Evolutionary conservation across 306 rosid species (phyloP).

Genomic region (Ochetophila trinervis): DNA sequence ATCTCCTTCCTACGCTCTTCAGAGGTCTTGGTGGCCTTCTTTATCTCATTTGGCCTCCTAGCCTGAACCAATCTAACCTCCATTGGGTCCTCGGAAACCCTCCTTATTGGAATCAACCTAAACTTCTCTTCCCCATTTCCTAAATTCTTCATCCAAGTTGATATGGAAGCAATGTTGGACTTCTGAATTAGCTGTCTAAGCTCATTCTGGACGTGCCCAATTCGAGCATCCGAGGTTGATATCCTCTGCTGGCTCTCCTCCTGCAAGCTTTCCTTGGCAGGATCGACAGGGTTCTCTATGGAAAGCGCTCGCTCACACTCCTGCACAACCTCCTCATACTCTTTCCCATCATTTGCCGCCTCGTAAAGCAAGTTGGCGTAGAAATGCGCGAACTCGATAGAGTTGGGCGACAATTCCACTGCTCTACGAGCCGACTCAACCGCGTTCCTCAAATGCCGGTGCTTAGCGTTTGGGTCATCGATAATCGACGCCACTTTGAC

Average conservation of each 20-base stretch:
- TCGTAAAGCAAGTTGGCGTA: conserved; percentile 72
- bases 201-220: conserved; percentile 72
- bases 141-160: conserved; percentile 89
- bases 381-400: conserved; percentile 78
- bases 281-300: conserved; percentile 70
- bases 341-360: conserved; percentile 70
- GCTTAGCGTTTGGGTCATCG: conserved; percentile 60
- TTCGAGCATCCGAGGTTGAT: conserved; percentile 41
- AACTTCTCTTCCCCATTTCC: conserved; percentile 84
- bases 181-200: conserved; percentile 83
- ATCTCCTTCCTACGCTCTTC: conserved; percentile 95
- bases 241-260: conserved; percentile 79
- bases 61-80: conserved; percentile 73
- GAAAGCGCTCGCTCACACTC: conserved; percentile 86
- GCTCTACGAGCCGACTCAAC: conserved; percentile 78
- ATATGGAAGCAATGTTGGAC: conserved; percentile 69
- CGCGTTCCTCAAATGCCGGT: conserved; percentile 72
- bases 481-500: conserved; percentile 67
- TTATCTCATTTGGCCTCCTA: conserved; percentile 92
- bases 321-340: conserved; percentile 74
- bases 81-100: conserved; percentile 89
- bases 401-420: conserved; percentile 66
- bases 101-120: conserved; percentile 74
- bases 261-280: conserved; percentile 84
- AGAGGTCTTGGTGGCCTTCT: conserved; percentile 80